A percentile compares a stretch with the other conserved stretches of the same genome.
phyloP scores from a whole-genome alignment of 2,329 filamentous ascomycete genomes.

The Diaporthe batatas region DNA sequence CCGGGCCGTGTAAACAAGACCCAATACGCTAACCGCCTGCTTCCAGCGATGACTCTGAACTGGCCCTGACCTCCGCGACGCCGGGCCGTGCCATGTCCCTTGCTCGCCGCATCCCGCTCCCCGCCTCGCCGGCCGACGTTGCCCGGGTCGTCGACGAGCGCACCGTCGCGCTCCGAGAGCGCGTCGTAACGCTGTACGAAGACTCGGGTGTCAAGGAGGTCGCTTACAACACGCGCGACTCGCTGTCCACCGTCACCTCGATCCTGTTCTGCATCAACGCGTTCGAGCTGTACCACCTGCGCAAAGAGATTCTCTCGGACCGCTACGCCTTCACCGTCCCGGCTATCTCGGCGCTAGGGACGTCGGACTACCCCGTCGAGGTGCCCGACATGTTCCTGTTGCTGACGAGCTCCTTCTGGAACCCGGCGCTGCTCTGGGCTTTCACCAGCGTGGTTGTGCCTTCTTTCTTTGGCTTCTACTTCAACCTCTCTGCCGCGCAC shows the following conservation, averaged over 20 bases:
- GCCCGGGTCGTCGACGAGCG: slow-evolving; percentile 81
- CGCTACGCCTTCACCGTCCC: slow-evolving; percentile 81
- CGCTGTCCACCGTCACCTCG: slow-evolving; percentile 78
- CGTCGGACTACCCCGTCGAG: slow-evolving; percentile 71
- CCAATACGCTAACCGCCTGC: slow-evolving; percentile 26
- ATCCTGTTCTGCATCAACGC: slow-evolving; percentile 77
- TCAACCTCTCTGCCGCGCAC: slow-evolving; percentile 80
- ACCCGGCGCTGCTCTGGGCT: slow-evolving; percentile 81
- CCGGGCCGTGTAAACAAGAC: slow-evolving; percentile 29
- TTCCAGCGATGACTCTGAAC: slow-evolving; percentile 52
- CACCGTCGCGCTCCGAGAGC: slow-evolving; percentile 74
- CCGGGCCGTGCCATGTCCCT: slow-evolving; percentile 66
- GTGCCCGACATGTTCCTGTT: slow-evolving; percentile 86
- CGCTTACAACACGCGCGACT: slow-evolving; percentile 75
- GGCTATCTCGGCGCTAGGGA: slow-evolving; percentile 67
- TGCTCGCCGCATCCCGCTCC: slow-evolving; percentile 76
- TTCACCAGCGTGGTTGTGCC: slow-evolving; percentile 80
- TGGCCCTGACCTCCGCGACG: slow-evolving; percentile 63
- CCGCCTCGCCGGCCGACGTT: slow-evolving; percentile 83
- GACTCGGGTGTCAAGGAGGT: slow-evolving; percentile 76
- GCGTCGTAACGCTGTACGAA: slow-evolving; percentile 74
- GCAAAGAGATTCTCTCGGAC: slow-evolving; percentile 78
- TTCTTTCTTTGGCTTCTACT: slow-evolving; percentile 83
- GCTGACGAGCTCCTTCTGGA: slow-evolving; percentile 85
- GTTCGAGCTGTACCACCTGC: slow-evolving; percentile 79